Evolutionary conservation across 1,284 basidiomycete species (phyloP).

Genomic region (Kwoniella shivajii): DNA sequence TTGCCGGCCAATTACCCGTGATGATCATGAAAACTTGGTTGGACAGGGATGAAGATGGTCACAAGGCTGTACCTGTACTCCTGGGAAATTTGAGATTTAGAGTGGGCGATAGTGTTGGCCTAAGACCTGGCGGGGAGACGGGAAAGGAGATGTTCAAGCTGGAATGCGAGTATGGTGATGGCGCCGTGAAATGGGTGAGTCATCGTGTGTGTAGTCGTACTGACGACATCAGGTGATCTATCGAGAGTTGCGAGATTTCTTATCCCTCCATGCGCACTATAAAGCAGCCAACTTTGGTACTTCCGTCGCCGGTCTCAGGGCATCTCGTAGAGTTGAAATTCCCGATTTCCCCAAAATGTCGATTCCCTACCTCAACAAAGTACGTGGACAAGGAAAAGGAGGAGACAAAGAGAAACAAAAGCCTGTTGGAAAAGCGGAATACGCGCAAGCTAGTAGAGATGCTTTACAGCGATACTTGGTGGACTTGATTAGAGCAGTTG

Average conservation of each 20-base stretch:
- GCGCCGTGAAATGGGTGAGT: slow-evolving; percentile 80
- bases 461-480: slow-evolving; percentile 87
- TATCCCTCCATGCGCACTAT: slow-evolving; percentile 89
- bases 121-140: slow-evolving; percentile 35
- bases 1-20: slow-evolving; percentile 76
- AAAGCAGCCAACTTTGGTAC: slow-evolving; percentile 72
- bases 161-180: slow-evolving; percentile 91
- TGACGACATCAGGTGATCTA: slow-evolving; percentile 71
- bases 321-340: slow-evolving; percentile 69
- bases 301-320: slow-evolving; percentile 55
- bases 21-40: slow-evolving; percentile 87
- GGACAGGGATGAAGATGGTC: slow-evolving; percentile 84
- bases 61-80: slow-evolving; percentile 80
- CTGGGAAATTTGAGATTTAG: slow-evolving; percentile 58
- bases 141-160: slow-evolving; percentile 54
- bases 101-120: slow-evolving; percentile 49
- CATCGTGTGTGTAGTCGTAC: background rate
- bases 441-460: slow-evolving; percentile 77
- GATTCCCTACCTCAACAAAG: slow-evolving; percentile 79
- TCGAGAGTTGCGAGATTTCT: slow-evolving; percentile 88
- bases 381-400: slow-evolving; percentile 15
- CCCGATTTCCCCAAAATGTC: slow-evolving; percentile 89
- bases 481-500: slow-evolving; percentile 83
- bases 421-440: slow-evolving; percentile 63
- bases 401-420: slow-evolving; percentile 26